Percentiles rank a stretch among this genome's conserved stretches.
These are phyloP conservation scores for Nannizzia gypsea DNA, from an alignment of 2,329 filamentous ascomycete genomes.

Conservation along the genomic window DNA sequence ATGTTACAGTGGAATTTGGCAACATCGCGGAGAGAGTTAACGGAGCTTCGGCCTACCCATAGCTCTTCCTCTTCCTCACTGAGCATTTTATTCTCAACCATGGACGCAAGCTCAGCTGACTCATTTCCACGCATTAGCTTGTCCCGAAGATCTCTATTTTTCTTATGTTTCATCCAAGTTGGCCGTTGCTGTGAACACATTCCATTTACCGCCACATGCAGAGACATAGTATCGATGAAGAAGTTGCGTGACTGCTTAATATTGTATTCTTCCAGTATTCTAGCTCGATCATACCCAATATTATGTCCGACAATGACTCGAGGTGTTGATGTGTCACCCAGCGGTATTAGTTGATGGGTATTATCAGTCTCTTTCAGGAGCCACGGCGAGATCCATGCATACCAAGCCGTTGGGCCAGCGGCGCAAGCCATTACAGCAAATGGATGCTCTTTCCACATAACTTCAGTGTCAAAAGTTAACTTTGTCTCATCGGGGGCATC, in stretches of 20 bases:
- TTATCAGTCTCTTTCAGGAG: constrained; percentile 68
- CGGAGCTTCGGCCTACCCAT: constrained; percentile 87
- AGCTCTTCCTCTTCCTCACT: constrained; percentile 82
- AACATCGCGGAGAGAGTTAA: constrained; percentile 90
- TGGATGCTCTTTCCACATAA: constrained; percentile 84
- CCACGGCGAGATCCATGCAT: constrained; percentile 96
- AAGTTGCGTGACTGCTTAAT: constrained; percentile 69
- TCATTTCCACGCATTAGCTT: constrained; percentile 61
- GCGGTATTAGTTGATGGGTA: constrained; percentile 69
- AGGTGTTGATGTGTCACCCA: constrained; percentile 62
- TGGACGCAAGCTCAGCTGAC: constrained; percentile 55
- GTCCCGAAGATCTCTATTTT: constrained; percentile 72
- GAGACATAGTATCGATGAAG: constrained; percentile 94
- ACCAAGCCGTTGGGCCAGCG: constrained; percentile 81
- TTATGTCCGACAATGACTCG: constrained; percentile 89
- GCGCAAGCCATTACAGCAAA: constrained; percentile 97
- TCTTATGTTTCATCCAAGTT: constrained; percentile 95
- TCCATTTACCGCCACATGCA: constrained; percentile 94
- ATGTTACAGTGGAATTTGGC: constrained; percentile 92
- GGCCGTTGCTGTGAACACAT: constrained; percentile 97
- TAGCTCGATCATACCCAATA: constrained; percentile 83
- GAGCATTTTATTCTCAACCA: constrained; percentile 56
- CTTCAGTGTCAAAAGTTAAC: constrained; percentile 90
- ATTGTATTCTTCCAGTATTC: constrained; percentile 80
- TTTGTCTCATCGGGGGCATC: constrained; percentile 67